phyloP scores from a whole-genome alignment of 192 early-diverging fungal genomes.

The Cladochytrium replicatum region DNA sequence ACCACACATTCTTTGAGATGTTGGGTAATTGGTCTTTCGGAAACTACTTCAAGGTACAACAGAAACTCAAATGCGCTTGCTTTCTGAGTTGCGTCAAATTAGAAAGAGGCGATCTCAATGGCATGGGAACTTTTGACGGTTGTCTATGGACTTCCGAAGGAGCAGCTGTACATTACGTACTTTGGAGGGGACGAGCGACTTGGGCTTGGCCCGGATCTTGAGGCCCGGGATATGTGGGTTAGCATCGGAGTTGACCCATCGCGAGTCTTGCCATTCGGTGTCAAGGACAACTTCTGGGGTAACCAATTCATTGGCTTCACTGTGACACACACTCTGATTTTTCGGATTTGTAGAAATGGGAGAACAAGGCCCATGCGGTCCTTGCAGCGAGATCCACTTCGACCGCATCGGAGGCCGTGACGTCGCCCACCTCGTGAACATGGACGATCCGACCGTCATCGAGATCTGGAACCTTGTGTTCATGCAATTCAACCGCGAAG shows the following conservation, averaged over 20 bases:
- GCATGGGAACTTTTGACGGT: conserved; percentile 89
- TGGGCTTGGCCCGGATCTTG: conserved; percentile 73
- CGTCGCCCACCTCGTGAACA: conserved; percentile 82
- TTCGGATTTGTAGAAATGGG: no score
- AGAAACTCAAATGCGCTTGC: no score
- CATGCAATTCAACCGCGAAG: conserved; percentile 97
- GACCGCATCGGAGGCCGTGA: conserved; percentile 93
- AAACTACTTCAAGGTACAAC: conserved; percentile 86
- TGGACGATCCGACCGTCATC: conserved; percentile 94
- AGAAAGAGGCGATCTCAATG: conserved; percentile 78
- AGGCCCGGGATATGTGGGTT: conserved; percentile 84
- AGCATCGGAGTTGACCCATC: conserved; percentile 74
- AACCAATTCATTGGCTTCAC: no score
- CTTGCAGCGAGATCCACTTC: conserved; percentile 96
- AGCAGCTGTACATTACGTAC: conserved; percentile 93
- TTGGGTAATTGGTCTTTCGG: conserved; percentile 99
- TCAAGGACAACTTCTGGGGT: conserved; percentile 99
- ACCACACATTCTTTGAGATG: conserved; percentile 99
- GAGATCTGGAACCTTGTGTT: conserved; percentile 99
- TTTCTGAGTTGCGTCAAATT: no score
- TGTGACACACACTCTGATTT: no score
- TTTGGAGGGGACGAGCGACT: conserved; percentile 82
- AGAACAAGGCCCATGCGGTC: conserved; percentile 93
- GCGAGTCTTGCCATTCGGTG: conserved; percentile 76
- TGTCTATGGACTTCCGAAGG: conserved; percentile 68